These are phyloP conservation scores for Chlamydomonas sp. DNA, from an alignment of 139 green algal species.

Conservation along the genomic window DNA sequence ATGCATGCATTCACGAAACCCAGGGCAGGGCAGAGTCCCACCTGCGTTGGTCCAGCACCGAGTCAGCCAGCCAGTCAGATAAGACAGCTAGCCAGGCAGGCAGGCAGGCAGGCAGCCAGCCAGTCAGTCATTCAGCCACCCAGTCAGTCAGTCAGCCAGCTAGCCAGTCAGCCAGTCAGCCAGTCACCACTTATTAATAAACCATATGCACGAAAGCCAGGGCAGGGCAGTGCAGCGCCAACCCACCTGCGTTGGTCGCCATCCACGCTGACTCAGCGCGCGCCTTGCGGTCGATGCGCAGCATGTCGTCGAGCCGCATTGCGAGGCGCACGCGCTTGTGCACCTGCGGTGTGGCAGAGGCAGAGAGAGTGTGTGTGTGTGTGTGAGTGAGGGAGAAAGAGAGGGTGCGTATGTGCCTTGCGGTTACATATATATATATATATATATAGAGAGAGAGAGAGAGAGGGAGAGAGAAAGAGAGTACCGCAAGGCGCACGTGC, in stretches of 20 bases:
- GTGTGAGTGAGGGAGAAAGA: no score
- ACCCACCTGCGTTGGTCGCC: conserved; percentile 40
- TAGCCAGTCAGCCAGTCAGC: no score
- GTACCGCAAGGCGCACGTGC: no score
- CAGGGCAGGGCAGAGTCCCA: background rate
- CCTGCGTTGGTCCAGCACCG: background rate
- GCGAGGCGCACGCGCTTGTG: conserved; percentile 34
- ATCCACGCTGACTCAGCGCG: conserved; percentile 51
- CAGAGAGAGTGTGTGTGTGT: background rate
- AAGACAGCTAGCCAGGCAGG: no score
- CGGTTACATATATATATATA: background rate
- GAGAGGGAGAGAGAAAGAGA: background rate
- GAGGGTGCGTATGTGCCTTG: background rate
- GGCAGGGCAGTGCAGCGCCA: conserved; percentile 20
- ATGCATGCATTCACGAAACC: background rate
- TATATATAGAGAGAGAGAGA: no score
- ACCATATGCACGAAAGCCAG: background rate
- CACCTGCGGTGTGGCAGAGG: conserved; percentile 13
- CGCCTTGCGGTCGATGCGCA: conserved; percentile 51
- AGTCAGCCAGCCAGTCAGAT: background rate
- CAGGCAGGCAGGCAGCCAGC: no score
- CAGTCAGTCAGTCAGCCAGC: no score
- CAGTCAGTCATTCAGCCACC: no score
- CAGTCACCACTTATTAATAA: background rate
- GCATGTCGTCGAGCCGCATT: conserved; percentile 54